These are phyloP conservation scores for Tubosaeta sp. DNA, from an alignment of 768 basidiomycete genomes.

Conservation along the genomic window DNA sequence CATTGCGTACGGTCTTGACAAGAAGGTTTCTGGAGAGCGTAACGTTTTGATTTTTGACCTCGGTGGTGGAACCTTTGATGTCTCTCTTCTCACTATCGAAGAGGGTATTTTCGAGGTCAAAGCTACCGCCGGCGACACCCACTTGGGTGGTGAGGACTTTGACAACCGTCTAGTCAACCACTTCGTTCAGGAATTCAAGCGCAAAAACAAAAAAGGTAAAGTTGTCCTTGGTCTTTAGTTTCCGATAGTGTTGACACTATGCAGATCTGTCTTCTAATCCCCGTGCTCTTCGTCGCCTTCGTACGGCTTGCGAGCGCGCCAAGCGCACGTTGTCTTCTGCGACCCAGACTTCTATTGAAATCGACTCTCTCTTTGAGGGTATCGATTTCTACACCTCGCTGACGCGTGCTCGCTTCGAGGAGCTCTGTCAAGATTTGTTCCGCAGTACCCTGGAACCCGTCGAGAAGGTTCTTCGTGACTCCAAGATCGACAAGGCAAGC, in stretches of 20 bases:
- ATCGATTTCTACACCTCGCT: conserved; percentile 98
- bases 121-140: conserved; percentile 97
- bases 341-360: conserved; percentile 94
- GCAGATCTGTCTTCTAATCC: conserved; percentile 84
- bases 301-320: conserved; percentile 97
- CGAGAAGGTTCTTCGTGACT: conserved; percentile 96
- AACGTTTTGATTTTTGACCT: conserved; percentile 99
- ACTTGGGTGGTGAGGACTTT: conserved; percentile 97
- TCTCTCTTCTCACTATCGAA: conserved; percentile 92
- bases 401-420: conserved; percentile 97
- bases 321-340: conserved; percentile 98
- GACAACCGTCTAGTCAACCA: conserved; percentile 97
- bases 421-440: conserved; percentile 94
- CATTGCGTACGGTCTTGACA: conserved; percentile 98
- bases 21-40: conserved; percentile 84
- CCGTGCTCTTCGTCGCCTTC: conserved; percentile 94
- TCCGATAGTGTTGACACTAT: conserved; percentile 5
- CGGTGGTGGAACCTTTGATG: conserved; percentile 98
- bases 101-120: conserved; percentile 99
- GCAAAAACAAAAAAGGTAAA: conserved; percentile 93
- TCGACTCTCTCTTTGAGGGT: conserved; percentile 96
- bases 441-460: conserved; percentile 90
- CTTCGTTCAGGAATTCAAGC: conserved; percentile 96
- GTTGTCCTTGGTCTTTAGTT: conserved; percentile 5
- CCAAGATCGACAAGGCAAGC: conserved; percentile 94